Conservation (phyloP, 2,329 filamentous ascomycete species). For the Fusarium proliferatum region DNA sequence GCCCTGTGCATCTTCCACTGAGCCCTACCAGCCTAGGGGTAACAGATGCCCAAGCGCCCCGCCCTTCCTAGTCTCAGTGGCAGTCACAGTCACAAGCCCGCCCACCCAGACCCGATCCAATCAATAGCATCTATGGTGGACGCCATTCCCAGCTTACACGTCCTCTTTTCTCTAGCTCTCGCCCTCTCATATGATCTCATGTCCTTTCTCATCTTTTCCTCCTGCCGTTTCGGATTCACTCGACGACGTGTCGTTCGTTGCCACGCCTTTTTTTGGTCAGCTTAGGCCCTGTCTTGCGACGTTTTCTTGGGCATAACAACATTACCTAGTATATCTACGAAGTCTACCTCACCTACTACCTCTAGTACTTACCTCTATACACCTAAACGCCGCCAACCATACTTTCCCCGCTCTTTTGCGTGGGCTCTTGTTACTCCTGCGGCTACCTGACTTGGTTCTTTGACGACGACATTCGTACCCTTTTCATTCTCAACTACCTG, state of each 20-base stretch:
- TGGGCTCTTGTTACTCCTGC: conserved; percentile 34
- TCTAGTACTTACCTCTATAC: background rate
- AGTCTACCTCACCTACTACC: background rate
- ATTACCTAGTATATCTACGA: background rate
- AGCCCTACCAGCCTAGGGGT: too few relatives aligned
- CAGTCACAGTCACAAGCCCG: too few relatives aligned
- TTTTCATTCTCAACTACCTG: conserved; percentile 12
- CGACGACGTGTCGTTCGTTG: conserved; percentile 42
- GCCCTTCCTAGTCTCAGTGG: too few relatives aligned
- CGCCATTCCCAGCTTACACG: conserved; percentile 31
- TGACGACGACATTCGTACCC: conserved; percentile 24
- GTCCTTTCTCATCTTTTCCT: conserved; percentile 25
- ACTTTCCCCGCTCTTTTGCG: conserved; percentile 36
- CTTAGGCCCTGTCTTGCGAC: conserved; percentile 20
- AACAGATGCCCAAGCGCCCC: too few relatives aligned
- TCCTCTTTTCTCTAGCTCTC: conserved; percentile 24
- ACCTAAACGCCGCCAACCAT: conserved; percentile 16
- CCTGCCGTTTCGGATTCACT: conserved; percentile 37
- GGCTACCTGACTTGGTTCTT: conserved; percentile 27
- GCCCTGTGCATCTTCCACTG: too few relatives aligned
- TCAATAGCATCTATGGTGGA: conserved; percentile 24
- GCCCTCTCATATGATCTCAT: conserved; percentile 30
- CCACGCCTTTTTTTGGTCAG: conserved; percentile 31
- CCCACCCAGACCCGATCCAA: conserved; percentile 28
- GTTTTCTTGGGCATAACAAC: conserved; percentile 4